Base-by-base conservation (phyloP, 2,329 filamentous ascomycete genomes). In the Fusarium nurragi region DNA sequence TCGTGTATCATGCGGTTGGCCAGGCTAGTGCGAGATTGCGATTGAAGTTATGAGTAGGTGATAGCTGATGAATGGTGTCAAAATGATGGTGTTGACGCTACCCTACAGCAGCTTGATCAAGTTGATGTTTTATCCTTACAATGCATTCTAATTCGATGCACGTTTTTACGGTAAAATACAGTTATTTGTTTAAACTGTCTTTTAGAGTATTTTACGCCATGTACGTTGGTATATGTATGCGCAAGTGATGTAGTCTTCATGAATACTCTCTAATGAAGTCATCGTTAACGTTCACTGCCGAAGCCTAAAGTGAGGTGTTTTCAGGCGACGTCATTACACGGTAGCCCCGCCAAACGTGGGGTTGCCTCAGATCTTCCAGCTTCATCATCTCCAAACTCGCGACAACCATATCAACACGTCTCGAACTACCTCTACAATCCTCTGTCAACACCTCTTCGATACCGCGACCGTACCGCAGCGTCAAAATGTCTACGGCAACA, bases 401-500 rank as follows among this genome's bases (percentile, higher is more conserved):
- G 13, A 22, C 12, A 34, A 25, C 9, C 28, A 37, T 25, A 23
- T 26, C 26, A 28, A 12, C 18, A 48, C 39, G 16, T 6, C 39
- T 25, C 18, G 11, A 44, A 14, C 41, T 13, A 37, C n/a, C 19
- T 36, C 12, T n/a, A n/a, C n/a, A n/a, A n/a, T n/a, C n/a, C n/a
- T n/a, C n/a, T n/a, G n/a, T n/a, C n/a, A n/a, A n/a, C n/a, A n/a
- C n/a, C n/a, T n/a, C n/a, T n/a, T 16, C 13, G 14, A 8, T 14
- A 18, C 11, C 16, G 16, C 16, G 5, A 21, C 18, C n/a, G n/a
- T 4, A 18, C 4, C 4, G 38, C 16, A 32, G 16, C 5, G 22
- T 18, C 43, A 53, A 41, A 39, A 78, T 78, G 77, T 76, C 76
- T 19, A 22, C 71, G 14, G 69, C 68, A 22, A 77, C 75, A 25